Conservation (phyloP, 2,329 filamentous ascomycete species). For the Didymella pinodella region DNA sequence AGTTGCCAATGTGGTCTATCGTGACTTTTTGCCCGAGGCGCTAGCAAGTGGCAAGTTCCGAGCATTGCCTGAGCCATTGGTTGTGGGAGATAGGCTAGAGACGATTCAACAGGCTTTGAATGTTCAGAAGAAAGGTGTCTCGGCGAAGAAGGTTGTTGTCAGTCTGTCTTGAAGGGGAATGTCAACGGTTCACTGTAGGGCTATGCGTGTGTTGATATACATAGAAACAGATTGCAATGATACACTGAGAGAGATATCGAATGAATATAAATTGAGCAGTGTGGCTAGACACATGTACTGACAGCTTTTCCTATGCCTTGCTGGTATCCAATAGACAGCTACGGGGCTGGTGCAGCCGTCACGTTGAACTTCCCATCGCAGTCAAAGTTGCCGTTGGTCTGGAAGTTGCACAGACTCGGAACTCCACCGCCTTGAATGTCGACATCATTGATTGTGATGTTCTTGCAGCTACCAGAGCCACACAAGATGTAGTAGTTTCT, state of each 20-base stretch:
- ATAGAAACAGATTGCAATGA: too few species aligned
- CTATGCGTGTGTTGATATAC: too few species aligned
- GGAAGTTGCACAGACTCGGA: conserved; percentile 38
- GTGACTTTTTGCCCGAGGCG: conserved; percentile 23
- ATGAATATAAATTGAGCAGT: not conserved
- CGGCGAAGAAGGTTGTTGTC: conserved; percentile 13
- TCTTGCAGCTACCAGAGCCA: conserved; percentile 59
- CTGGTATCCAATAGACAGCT: not conserved
- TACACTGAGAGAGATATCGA: too few species aligned
- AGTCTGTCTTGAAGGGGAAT: not conserved
- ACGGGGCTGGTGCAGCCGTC: conserved; percentile 11
- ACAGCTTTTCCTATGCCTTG: too few species aligned
- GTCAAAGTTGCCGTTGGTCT: conserved; percentile 38
- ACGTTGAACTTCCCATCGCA: conserved; percentile 33
- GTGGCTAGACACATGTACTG: too few species aligned
- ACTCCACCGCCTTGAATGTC: conserved; percentile 50
- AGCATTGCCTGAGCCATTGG: not conserved
- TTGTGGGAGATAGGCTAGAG: conserved; percentile 22
- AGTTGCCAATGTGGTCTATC: conserved; percentile 11
- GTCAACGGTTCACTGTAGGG: not conserved
- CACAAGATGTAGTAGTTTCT: conserved; percentile 63
- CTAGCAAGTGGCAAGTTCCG: not conserved
- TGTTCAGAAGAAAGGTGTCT: conserved; percentile 13
- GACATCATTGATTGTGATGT: conserved; percentile 63
- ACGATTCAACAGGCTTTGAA: conserved; percentile 31